Evolutionary conservation across 225 moss, liverwort and hornwort genomes (phyloP), one percentile per base, ranked within the genome.

Genomic region (Asterella californica): DNA sequence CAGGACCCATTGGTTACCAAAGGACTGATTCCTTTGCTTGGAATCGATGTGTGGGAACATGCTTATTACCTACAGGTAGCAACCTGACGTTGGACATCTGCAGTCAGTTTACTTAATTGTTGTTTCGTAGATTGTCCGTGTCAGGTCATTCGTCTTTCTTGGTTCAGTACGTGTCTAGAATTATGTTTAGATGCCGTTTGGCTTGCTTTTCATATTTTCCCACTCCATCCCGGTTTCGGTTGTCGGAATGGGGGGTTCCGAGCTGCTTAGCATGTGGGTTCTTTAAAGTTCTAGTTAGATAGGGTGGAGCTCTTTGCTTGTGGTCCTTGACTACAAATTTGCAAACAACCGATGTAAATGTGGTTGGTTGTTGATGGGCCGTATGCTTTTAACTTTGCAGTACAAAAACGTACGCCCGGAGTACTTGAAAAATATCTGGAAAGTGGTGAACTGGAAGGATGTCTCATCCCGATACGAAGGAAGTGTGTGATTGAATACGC

Each of bases 11-110:
- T 97, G 83, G 63, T 78, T 45, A 73, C 91, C 0, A 90, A 90
- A 88, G 89, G 93, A 47, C 88, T 97, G 69, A 70, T 92, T 72
- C 97, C 97, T 72, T 83, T 97, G 78, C 92, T 97, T 52, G 97
- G 97, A 68, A 87, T 97, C 75, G 97, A 97, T 84, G 97, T 97
- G 70, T 97, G 97, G 97, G 97, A 97, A 79, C 97, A 97, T 80
- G 97, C 97, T 42, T 97, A 97, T 85, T 97, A 97, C 83, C 89
- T 97, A 53, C 97, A 97, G 94, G 97, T 97, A 78, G 74, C 9
- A 69, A 62, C 2, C 38, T 11, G 14, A 60, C 32, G 32, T 34
- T 22, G 22, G 7, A 9, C 32, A 54, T 68, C 12, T 34, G 14
- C 24, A 45, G 24, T 11, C 25, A 48, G 7, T 22, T 48, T 47